A percentile compares a stretch with the other conserved stretches of the same genome.
Conservation (phyloP, 495 filamentous ascomycete species). For the Hyphodiscus hymeniophilus region DNA sequence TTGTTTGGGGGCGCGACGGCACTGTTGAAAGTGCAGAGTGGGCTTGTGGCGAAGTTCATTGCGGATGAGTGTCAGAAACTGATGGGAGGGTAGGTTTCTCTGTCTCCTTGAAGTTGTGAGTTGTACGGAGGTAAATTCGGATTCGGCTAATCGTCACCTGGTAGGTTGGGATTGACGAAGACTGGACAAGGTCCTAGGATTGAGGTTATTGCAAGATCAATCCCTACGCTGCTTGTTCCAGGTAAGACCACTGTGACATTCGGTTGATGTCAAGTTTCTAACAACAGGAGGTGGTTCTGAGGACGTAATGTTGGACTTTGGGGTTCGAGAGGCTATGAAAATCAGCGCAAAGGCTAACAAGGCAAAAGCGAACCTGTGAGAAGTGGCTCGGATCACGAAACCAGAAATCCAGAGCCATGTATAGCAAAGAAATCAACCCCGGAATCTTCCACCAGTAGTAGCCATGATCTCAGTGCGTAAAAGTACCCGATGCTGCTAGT, state of each 20-base stretch:
- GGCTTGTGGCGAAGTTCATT: conserved; percentile 13
- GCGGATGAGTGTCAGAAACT: conserved; percentile 16
- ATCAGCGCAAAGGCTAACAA: conserved; percentile 57
- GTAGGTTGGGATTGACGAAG: conserved; percentile 81
- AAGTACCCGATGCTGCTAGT: no score
- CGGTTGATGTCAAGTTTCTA: background rate
- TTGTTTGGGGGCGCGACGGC: conserved; percentile 91
- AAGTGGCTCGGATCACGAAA: background rate
- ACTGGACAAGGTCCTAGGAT: conserved; percentile 93
- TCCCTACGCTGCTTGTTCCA: conserved; percentile 89
- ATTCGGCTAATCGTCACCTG: no score
- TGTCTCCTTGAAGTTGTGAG: conserved; percentile 46
- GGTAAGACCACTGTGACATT: conserved; percentile 34
- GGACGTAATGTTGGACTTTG: conserved; percentile 95
- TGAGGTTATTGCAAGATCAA: conserved; percentile 84
- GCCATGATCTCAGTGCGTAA: no score
- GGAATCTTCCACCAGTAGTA: no score
- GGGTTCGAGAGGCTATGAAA: conserved; percentile 80
- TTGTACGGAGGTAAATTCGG: no score
- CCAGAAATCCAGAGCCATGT: no score
- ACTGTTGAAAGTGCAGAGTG: conserved; percentile 74
- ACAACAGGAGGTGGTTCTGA: conserved; percentile 54
- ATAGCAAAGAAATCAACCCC: no score
- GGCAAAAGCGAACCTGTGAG: conserved; percentile 10
- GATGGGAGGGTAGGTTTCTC: conserved; percentile 47